phyloP scores from a whole-genome alignment of 2,329 filamentous ascomycete species.

The Seiridium unicorne region DNA sequence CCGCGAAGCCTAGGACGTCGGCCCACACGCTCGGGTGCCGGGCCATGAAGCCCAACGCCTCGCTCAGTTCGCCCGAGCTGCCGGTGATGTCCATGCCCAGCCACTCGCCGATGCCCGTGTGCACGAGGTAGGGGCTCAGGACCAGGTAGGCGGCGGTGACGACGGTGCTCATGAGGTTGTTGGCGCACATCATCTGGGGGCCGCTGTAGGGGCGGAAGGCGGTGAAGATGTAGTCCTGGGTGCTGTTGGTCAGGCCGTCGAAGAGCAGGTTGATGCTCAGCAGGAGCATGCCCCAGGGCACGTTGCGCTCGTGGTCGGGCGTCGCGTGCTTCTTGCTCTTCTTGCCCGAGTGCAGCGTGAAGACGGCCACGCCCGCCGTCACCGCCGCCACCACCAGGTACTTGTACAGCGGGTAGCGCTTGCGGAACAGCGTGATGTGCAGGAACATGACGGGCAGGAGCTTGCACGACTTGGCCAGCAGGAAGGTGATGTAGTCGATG shows the following conservation, averaged over 20 bases:
- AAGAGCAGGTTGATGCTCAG: conserved; percentile 89
- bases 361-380: conserved; percentile 88
- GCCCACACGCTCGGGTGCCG: conserved; percentile 79
- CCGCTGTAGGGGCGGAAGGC: conserved; percentile 79
- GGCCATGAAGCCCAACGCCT: conserved; percentile 78
- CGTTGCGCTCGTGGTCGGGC: conserved; percentile 52
- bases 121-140: conserved; percentile 75
- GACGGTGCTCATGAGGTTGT: conserved; percentile 82
- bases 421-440: conserved; percentile 87
- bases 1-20: conserved; percentile 86
- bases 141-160: conserved; percentile 77
- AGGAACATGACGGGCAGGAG: conserved; percentile 98
- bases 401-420: conserved; percentile 90
- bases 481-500: conserved; percentile 97
- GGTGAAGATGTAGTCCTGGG: conserved; percentile 90
- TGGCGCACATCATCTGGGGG: conserved; percentile 99
- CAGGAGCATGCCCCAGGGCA: conserved; percentile 77
- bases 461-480: conserved; percentile 97
- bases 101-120: conserved; percentile 62
- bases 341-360: conserved; percentile 79
- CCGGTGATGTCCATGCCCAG: conserved; percentile 64
- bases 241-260: conserved; percentile 93
- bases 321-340: conserved; percentile 35
- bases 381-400: conserved; percentile 91
- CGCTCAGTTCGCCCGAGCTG: conserved; percentile 71